A percentile compares a stretch with the other conserved stretches of the same genome.
Conservation (phyloP, 2,329 filamentous ascomycete genomes). For the Byssoonygena ceratinophila region DNA sequence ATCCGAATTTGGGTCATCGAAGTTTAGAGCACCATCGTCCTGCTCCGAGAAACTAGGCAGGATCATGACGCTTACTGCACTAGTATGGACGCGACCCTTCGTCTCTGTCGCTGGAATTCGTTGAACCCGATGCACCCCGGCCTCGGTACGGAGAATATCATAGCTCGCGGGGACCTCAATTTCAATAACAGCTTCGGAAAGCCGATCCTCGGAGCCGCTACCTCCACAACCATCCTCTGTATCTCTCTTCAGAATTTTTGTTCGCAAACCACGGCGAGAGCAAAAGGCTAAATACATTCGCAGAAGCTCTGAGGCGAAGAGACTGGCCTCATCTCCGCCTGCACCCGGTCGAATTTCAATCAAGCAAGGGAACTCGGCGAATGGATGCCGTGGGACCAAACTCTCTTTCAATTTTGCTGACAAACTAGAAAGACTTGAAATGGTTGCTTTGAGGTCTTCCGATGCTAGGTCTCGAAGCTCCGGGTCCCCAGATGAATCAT, state of each 20-base stretch:
- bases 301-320: constrained; percentile 79
- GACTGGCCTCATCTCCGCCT: constrained; percentile 78
- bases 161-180: constrained; percentile 68
- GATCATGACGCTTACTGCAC: constrained; percentile 83
- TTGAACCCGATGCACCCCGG: constrained; percentile 91
- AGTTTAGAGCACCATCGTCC: constrained; percentile 47
- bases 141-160: constrained; percentile 70
- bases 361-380: constrained; percentile 78
- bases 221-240: constrained; percentile 52
- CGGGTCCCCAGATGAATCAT: constrained; percentile 52
- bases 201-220: constrained; percentile 52
- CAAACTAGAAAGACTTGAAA: constrained; percentile 51
- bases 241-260: constrained; percentile 69
- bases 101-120: constrained; percentile 83
- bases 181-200: constrained; percentile 82
- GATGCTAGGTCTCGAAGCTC: constrained; percentile 51
- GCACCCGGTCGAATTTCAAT: constrained; percentile 87
- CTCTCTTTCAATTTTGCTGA: constrained; percentile 60
- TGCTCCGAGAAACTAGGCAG: constrained; percentile 65
- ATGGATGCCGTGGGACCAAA: constrained; percentile 79
- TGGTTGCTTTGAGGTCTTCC: constrained; percentile 61
- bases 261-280: constrained; percentile 53
- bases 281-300: constrained; percentile 85
- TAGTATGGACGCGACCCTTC: constrained; percentile 86
- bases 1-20: constrained; percentile 77